Base-by-base conservation (phyloP, 108 stramenopile genomes). In the Conticribra guillardii region DNA sequence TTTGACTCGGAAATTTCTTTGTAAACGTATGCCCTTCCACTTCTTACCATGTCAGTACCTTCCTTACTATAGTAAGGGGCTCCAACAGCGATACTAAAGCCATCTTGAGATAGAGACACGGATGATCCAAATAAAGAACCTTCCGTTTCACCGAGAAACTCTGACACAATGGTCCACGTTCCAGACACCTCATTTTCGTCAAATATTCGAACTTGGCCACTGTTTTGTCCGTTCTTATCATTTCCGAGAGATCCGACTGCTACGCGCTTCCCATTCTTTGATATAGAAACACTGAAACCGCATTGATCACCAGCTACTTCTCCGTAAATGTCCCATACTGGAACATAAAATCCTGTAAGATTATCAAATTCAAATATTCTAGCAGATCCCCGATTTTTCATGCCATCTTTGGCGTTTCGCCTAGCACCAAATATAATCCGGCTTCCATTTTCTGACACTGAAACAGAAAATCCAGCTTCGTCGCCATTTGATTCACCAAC, bases 61-160 rank as follows among this genome's bases (percentile, higher is more conserved):
- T 81, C 67, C 54, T n/a, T n/a, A n/a, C 73, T 74, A 52, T 77
- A 82, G 75, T 90, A 87, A 9, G 88, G 88, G 29, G 86, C 86
- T 18, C 90, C 90, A 41, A 85, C 78, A 17, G 78, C 86, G 24
- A 93, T 18, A 1, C 75, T 73, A 29, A 52, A 55, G 26, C 92
- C 92, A 49, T 86, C 76, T 51, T 62, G 67, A 18, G 74, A 74
- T 22, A 91, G 48, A 22, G 83, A 72, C 2, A 94, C 63, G 31
- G 80, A 72, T 30, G 80, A 28, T 3, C 92, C 92, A 76, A 89
- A 91, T 19, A 79, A 55, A 28, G 70, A 68, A 17, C 54, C 51
- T 23, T 67, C 69, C 14, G 19, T 54, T 71, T 79, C 66, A 9
- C 82, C 82, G 28, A 74, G 19, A 37, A 82, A 69, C 46, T 74